These are phyloP conservation scores for Colletotrichum sublineola DNA, from an alignment of 2,329 filamentous ascomycete genomes.

Conservation along the genomic window DNA sequence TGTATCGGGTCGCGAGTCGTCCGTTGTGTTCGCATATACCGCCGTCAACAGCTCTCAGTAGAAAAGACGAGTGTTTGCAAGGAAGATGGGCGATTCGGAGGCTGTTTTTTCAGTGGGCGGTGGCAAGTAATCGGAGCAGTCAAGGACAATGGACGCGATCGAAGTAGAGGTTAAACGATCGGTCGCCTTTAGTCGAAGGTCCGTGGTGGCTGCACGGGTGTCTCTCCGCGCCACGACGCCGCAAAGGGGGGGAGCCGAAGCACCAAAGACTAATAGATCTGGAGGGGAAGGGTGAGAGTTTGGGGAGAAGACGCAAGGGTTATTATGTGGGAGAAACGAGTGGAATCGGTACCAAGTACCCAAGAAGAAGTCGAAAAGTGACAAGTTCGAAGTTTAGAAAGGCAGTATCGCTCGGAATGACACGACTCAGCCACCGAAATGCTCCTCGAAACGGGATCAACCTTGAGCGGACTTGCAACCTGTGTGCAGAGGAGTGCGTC, in stretches of 20 bases:
- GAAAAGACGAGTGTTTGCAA: neutral
- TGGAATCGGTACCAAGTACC: constrained; percentile 69
- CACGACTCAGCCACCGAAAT: constrained; percentile 29
- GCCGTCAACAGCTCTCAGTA: neutral
- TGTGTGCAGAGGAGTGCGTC: constrained; percentile 3
- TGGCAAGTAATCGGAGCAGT: constrained; percentile 23
- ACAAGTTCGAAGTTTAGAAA: neutral
- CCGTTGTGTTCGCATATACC: constrained; percentile 8
- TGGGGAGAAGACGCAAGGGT: constrained; percentile 20
- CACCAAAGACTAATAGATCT: constrained; percentile 18
- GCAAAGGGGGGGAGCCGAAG: constrained; percentile 14
- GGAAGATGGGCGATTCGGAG: neutral
- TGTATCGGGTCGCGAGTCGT: constrained; percentile 6
- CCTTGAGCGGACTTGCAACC: constrained; percentile 13
- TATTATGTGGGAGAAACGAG: constrained; percentile 56
- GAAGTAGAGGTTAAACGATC: constrained; percentile 33
- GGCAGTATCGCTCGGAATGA: constrained; percentile 17
- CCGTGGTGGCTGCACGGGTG: constrained; percentile 36
- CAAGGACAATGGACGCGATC: constrained; percentile 15
- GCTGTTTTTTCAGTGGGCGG: constrained; percentile 7
- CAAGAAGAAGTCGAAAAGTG: constrained; percentile 20
- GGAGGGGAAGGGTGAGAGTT: constrained; percentile 7
- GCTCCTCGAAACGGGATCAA: constrained; percentile 25
- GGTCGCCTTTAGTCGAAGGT: constrained; percentile 26
- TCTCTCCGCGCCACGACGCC: constrained; percentile 36